Conservation (phyloP, 306 rosid species). For the Glycine tomentella region DNA sequence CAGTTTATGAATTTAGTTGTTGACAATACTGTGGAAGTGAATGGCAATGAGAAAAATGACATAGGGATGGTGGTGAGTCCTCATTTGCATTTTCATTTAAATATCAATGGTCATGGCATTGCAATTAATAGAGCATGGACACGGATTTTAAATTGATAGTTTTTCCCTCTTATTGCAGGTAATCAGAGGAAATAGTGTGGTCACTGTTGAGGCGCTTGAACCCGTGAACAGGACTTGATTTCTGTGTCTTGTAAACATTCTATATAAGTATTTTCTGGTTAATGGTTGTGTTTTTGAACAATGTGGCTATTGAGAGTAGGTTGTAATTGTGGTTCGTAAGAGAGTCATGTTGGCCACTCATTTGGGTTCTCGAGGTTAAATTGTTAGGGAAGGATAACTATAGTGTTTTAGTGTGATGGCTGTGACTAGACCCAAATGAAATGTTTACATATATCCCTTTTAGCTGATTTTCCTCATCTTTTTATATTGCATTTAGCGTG, state of each 20-base stretch:
- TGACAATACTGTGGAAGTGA: constrained; percentile 93
- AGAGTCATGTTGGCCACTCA: constrained; percentile 1
- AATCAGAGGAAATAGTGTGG: constrained; percentile 94
- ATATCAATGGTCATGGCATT: not conserved
- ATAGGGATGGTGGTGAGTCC: constrained; percentile 98
- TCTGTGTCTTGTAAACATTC: constrained; percentile 1
- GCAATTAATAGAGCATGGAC: not conserved
- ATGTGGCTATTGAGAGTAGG: constrained; percentile 17
- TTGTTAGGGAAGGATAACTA: constrained; percentile 26
- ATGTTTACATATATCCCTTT: constrained; percentile 2
- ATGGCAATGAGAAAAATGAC: constrained; percentile 83
- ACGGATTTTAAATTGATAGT: constrained; percentile 18
- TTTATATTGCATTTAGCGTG: not conserved
- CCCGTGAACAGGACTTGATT: constrained; percentile 75
- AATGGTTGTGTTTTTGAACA: constrained; percentile 33
- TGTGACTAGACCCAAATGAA: constrained; percentile 20
- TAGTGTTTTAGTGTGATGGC: not conserved
- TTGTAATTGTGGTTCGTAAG: constrained; percentile 46
- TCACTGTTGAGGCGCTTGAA: constrained; percentile 98
- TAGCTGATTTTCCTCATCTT: not conserved
- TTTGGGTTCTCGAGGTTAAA: not conserved
- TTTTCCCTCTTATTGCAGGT: constrained; percentile 66
- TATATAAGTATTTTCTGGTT: constrained; percentile 11
- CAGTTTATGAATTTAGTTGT: constrained; percentile 97
- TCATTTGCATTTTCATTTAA: not conserved